These are phyloP conservation scores for Schizopora paradoxa DNA, from an alignment of 1,284 basidiomycete species.

Conservation along the genomic window DNA sequence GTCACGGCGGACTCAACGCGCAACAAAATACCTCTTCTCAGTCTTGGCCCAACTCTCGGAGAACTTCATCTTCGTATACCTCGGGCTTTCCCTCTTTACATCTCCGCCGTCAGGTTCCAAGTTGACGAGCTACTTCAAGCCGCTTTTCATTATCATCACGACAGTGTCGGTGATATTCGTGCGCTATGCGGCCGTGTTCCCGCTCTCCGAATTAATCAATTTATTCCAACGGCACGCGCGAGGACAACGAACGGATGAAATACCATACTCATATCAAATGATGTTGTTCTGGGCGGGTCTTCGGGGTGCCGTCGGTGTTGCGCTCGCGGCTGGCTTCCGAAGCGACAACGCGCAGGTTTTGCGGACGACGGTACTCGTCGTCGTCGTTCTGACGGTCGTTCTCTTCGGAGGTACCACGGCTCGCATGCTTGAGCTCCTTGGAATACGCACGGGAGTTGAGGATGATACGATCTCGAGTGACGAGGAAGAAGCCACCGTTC, in stretches of 20 bases:
- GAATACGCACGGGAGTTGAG: conserved; percentile 93
- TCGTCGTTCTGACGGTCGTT: conserved; percentile 93
- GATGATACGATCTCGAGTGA: conserved; percentile 82
- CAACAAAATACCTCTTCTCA: conserved; percentile 94
- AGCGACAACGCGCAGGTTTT: conserved; percentile 89
- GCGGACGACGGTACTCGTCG: conserved; percentile 90
- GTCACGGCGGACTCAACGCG: conserved; percentile 90
- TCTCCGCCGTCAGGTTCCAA: conserved; percentile 64
- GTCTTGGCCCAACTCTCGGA: conserved; percentile 92
- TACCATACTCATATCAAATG: conserved; percentile 96
- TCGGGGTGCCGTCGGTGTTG: conserved; percentile 94
- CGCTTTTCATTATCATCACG: conserved; percentile 89
- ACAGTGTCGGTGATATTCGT: conserved; percentile 90
- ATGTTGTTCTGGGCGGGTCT: conserved; percentile 99
- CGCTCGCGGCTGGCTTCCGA: conserved; percentile 91
- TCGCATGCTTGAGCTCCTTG: conserved; percentile 96
- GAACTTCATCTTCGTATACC: conserved; percentile 99
- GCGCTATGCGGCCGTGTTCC: conserved; percentile 94
- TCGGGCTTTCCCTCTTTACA: conserved; percentile 95
- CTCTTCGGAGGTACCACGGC: conserved; percentile 96
- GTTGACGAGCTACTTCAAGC: conserved; percentile 86
- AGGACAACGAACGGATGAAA: conserved; percentile 79
- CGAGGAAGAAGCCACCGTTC: conserved; percentile 63
- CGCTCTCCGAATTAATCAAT: conserved; percentile 94
- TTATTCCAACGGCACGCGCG: conserved; percentile 79